Conservation (phyloP, 768 basidiomycete genomes). For the Termitomyces sp. region DNA sequence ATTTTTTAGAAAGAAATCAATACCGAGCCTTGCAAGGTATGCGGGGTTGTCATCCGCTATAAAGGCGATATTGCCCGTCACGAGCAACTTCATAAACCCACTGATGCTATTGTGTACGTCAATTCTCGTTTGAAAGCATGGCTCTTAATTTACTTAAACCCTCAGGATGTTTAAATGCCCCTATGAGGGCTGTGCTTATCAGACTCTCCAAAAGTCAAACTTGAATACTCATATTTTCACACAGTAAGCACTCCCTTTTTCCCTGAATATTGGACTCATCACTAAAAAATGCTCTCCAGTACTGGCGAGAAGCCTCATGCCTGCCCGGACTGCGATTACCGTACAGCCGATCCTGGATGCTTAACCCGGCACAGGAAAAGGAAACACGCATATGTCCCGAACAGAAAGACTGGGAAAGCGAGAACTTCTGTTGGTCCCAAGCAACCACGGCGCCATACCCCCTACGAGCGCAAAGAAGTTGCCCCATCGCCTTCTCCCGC, state of each 20-base stretch:
- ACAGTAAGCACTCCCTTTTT: conserved; percentile 22
- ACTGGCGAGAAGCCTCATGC: conserved; percentile 25
- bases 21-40: conserved; percentile 16
- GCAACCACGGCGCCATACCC: conserved; percentile 2
- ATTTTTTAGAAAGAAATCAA: conserved; percentile 16
- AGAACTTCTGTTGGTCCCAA: not conserved
- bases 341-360: conserved; percentile 27
- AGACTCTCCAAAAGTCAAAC: conserved; percentile 29
- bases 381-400: conserved; percentile 22
- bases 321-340: conserved; percentile 27
- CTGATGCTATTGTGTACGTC: conserved; percentile 7
- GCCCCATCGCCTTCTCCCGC: not conserved
- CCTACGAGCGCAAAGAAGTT: conserved; percentile 1
- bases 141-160: not conserved
- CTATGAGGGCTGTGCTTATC: conserved; percentile 23
- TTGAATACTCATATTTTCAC: conserved; percentile 28
- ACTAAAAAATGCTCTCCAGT: conserved; percentile 15
- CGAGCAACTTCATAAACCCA: conserved; percentile 12
- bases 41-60: conserved; percentile 17
- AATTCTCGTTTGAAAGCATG: not conserved
- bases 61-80: conserved; percentile 20
- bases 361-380: conserved; percentile 31
- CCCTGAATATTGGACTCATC: not conserved
- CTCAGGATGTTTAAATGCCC: conserved; percentile 27
- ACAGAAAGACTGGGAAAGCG: not conserved